phyloP scores from a whole-genome alignment of 2,329 filamentous ascomycete genomes.

The Ophiostoma novo-ulmi region DNA sequence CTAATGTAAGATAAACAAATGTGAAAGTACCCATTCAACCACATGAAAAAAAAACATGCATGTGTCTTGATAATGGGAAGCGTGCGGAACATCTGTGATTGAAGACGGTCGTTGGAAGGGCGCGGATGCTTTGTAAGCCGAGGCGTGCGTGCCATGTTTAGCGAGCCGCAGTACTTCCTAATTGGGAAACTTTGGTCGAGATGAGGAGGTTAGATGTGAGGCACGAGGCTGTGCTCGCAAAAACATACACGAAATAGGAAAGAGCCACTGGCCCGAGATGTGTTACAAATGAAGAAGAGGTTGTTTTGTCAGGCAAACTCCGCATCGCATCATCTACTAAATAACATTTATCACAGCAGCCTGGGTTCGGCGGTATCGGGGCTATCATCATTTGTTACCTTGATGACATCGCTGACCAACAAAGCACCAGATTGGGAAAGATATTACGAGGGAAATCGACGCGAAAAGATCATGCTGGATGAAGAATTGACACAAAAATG shows the following conservation, averaged over 20 bases:
- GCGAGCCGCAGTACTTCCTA: conserved; percentile 14
- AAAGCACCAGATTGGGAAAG: not conserved
- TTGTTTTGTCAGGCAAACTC: not conserved
- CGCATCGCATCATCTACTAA: not conserved
- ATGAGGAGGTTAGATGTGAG: not conserved
- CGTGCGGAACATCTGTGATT: not conserved
- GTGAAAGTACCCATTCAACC: conserved; percentile 19
- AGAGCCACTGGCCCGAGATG: not conserved
- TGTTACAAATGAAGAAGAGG: not conserved
- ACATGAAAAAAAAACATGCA: not conserved
- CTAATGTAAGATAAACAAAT: conserved; percentile 20
- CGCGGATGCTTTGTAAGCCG: not conserved
- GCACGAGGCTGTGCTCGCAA: not conserved
- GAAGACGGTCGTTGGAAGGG: not conserved
- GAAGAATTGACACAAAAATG: not conserved
- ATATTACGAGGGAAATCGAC: not conserved
- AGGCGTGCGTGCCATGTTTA: not conserved
- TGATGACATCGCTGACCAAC: not conserved
- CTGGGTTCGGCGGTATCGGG: not conserved
- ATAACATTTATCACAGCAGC: not conserved
- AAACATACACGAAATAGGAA: not conserved
- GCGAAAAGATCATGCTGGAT: not conserved
- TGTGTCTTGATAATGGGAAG: not conserved
- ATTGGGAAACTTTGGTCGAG: conserved; percentile 25
- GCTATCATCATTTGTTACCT: not conserved